These are phyloP conservation scores for Vanderwaltozyma polyspora DNA, from an alignment of 805 yeast species.

Conservation along the genomic window DNA sequence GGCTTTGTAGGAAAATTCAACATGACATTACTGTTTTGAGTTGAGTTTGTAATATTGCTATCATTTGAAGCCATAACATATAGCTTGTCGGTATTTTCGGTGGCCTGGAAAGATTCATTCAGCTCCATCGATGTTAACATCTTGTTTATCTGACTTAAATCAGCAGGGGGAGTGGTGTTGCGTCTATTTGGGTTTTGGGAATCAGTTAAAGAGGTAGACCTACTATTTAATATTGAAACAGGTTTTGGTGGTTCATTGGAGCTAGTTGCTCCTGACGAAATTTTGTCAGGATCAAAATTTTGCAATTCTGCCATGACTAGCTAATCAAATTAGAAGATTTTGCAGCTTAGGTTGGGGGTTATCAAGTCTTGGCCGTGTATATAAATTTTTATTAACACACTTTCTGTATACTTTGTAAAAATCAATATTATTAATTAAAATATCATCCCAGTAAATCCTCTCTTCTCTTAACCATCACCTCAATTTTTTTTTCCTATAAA, in stretches of 20 bases:
- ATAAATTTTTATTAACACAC: no score
- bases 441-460: no score
- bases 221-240: constrained; percentile 10
- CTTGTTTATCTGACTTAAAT: not conserved
- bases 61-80: not conserved
- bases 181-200: not conserved
- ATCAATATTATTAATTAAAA: no score
- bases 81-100: not conserved
- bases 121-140: not conserved
- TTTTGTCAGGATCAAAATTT: not conserved
- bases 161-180: not conserved
- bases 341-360: not conserved
- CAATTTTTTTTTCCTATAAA: no score
- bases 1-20: not conserved
- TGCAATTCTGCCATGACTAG: not conserved
- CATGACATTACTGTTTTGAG: no score
- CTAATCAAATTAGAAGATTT: no score
- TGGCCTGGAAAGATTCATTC: not conserved
- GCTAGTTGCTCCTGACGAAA: not conserved
- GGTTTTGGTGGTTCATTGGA: constrained; percentile 4
- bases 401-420: not conserved
- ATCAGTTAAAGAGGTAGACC: constrained; percentile 3
- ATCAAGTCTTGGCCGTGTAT: not conserved
- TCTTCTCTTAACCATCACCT: no score
- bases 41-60: not conserved